A percentile compares a stretch with the other conserved stretches of the same genome.
Conservation (phyloP, 805 yeast species). For the Wickerhamomyces chaumierensis region DNA sequence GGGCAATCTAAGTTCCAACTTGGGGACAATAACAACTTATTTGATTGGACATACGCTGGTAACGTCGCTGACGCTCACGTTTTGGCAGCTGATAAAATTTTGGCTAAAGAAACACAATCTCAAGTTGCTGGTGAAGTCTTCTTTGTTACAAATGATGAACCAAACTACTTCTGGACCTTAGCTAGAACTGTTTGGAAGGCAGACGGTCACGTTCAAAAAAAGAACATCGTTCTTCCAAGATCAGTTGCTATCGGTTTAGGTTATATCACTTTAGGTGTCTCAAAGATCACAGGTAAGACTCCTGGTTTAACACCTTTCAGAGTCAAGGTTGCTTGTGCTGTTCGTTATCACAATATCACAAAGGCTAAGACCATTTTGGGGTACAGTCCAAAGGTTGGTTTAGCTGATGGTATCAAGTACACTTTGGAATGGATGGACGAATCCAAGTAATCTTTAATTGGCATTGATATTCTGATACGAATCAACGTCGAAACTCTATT, state of each 20-base stretch:
- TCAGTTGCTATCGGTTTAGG: constrained; percentile 77
- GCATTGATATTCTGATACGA: too few species aligned
- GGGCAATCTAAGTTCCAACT: constrained; percentile 90
- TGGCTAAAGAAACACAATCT: constrained; percentile 31
- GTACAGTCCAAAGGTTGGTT: constrained; percentile 67
- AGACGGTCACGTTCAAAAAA: constrained; percentile 72
- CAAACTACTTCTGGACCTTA: constrained; percentile 92
- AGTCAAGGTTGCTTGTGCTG: constrained; percentile 85
- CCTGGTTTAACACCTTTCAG: constrained; percentile 95
- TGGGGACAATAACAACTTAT: constrained; percentile 87
- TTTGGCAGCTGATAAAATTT: constrained; percentile 71
- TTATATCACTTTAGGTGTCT: constrained; percentile 63
- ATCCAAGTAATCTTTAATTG: constrained; percentile 11
- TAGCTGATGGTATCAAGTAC: constrained; percentile 68
- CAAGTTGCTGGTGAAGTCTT: constrained; percentile 76
- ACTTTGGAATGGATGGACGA: constrained; percentile 90
- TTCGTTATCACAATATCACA: constrained; percentile 82
- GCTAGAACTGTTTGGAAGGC: constrained; percentile 97
- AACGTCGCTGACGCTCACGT: constrained; percentile 97
- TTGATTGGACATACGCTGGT: constrained; percentile 97
- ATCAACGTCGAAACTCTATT: too few species aligned
- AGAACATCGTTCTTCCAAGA: constrained; percentile 56
- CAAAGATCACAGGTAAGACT: constrained; percentile 65
- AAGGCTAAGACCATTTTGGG: constrained; percentile 76
- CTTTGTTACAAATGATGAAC: constrained; percentile 88